Conservation (phyloP, 1,139 yeast species). For the Yamadazyma oceani region DNA sequence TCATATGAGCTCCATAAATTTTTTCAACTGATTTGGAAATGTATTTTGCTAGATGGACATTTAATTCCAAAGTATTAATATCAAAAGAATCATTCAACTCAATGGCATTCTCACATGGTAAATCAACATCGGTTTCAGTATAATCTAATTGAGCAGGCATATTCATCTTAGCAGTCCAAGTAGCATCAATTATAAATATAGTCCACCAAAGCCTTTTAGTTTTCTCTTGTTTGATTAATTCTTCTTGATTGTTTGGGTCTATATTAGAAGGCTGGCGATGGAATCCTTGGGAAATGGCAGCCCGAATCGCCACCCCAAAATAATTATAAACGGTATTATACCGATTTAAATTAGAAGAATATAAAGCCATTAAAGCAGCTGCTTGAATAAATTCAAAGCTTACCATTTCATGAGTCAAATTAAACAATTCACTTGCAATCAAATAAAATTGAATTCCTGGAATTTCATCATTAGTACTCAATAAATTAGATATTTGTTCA, state of each 20-base stretch:
- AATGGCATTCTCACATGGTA: constrained; percentile 37
- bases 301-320: constrained; percentile 50
- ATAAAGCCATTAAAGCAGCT: constrained; percentile 46
- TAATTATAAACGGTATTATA: constrained; percentile 50
- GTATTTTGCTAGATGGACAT: constrained; percentile 42
- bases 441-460: constrained; percentile 42
- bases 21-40: constrained; percentile 34
- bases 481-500: constrained; percentile 26
- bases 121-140: constrained; percentile 51
- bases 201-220: constrained; percentile 57
- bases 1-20: constrained; percentile 38
- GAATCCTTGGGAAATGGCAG: constrained; percentile 44
- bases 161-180: constrained; percentile 49
- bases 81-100: constrained; percentile 35
- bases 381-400: constrained; percentile 43
- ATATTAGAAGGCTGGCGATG: constrained; percentile 35
- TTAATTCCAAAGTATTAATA: constrained; percentile 31
- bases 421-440: constrained; percentile 40
- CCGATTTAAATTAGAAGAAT: constrained; percentile 48
- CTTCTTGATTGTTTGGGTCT: constrained; percentile 8
- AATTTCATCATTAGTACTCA: constrained; percentile 14
- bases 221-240: constrained; percentile 27
- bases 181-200: constrained; percentile 47
- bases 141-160: constrained; percentile 43
- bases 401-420: constrained; percentile 41